Conservation (phyloP, 208 protist genomes). For the Leptomonas seymouri region DNA sequence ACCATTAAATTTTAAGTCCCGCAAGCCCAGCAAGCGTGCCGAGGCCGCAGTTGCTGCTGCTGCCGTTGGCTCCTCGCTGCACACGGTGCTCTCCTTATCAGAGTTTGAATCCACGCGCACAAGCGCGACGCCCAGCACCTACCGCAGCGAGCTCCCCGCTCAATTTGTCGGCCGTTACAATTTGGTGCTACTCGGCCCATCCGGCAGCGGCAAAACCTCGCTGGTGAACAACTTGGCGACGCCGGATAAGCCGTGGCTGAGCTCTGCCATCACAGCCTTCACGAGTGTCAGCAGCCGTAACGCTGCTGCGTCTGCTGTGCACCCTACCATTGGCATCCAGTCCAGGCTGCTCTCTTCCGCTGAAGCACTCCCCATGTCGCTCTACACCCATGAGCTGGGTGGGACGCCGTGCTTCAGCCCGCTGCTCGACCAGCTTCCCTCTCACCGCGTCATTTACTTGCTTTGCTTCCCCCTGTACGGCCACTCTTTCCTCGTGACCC, state of each 20-base stretch:
- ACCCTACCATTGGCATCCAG: constrained; percentile 40
- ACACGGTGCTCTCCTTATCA: not conserved
- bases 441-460: constrained; percentile 69
- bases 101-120: constrained; percentile 23
- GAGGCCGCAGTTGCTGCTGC: not conserved
- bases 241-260: constrained; percentile 46
- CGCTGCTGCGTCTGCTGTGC: not conserved
- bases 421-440: constrained; percentile 65
- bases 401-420: constrained; percentile 68
- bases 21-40: constrained; percentile 16
- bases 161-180: constrained; percentile 66
- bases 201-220: constrained; percentile 60
- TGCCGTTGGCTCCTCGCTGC: not conserved
- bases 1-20: not conserved
- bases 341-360: constrained; percentile 19
- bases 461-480: constrained; percentile 72
- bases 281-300: constrained; percentile 10
- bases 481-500: constrained; percentile 35
- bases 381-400: constrained; percentile 69
- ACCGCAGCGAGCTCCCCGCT: constrained; percentile 26
- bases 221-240: constrained; percentile 60
- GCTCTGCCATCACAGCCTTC: constrained; percentile 43
- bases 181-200: constrained; percentile 67
- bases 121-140: not conserved
- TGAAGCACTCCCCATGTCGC: constrained; percentile 32